Base-by-base conservation (phyloP, 257 asterid genomes). In the Misopates orontium region DNA sequence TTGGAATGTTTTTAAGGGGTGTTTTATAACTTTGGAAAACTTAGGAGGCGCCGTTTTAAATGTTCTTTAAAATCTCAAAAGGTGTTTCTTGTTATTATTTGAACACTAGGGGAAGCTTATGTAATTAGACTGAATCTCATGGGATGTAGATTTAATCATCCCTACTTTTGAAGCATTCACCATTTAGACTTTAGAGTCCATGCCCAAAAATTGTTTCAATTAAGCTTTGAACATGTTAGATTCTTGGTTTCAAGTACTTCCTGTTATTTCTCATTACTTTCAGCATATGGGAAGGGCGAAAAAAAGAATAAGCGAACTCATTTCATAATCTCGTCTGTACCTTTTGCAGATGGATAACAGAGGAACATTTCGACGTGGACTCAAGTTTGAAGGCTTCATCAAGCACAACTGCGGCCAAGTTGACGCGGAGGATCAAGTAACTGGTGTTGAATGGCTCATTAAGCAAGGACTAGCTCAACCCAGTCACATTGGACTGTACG, bases 341-440 rank as follows among this genome's bases (percentile, higher is more conserved):
- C 68, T 60, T 25, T 54, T 25, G 18, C 95, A 92, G 98, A 87
- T 92, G 97, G 98, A 92, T 62, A 92, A 89, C 73, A 77, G 98
- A 76, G 98, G 98, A 78, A 85, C 95, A 57, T 84, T 91, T 76
- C 86, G 96, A 63, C 94, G 98, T 13, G 98, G 97, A 24, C 86
- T 89, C 28, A 77, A 83, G 75, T 92, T 92, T 64, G 95, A 87
- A 52, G 90, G 95, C 31, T 95, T 88, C 15, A 81, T 92, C 28
- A 92, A 89, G 83, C 50, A 84, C 82, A 85, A 83, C 32, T 92
- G 89, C 8, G 98, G 98, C 64, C 78, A 65, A 20, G 71, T 80
- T 31, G 98, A 92, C 36, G 85, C 88, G 0, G 97, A 92, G 60
- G 98, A 89, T 78, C 98, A 92, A 52, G 76, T 77, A 72, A 71